Evolutionary conservation across 1,139 yeast genomes (phyloP).

Genomic region (Arxiozyma slooffiae): DNA sequence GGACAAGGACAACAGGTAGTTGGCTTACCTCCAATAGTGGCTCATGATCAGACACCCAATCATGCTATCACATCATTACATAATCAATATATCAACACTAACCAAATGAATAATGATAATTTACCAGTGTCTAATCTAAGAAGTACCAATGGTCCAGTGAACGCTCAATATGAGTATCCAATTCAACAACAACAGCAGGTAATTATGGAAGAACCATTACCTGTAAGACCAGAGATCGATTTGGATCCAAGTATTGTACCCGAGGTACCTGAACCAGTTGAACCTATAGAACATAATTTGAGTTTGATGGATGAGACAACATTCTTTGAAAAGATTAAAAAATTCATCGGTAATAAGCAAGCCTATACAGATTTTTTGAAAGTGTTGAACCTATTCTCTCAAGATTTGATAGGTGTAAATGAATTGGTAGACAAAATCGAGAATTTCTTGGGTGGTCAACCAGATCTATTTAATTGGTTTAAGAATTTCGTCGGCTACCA

Average conservation of each 20-base stretch:
- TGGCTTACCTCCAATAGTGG: conserved; percentile 13
- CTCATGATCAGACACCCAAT: conserved; percentile 7
- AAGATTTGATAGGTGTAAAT: conserved; percentile 76
- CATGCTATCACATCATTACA: not conserved
- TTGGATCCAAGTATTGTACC: conserved; percentile 67
- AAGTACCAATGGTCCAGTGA: conserved; percentile 6
- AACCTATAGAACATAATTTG: conserved; percentile 53
- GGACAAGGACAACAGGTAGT: not conserved
- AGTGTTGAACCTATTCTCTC: conserved; percentile 74
- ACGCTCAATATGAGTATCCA: conserved; percentile 9
- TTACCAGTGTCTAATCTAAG: conserved; percentile 34
- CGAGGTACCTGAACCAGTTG: conserved; percentile 77
- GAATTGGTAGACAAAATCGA: conserved; percentile 79
- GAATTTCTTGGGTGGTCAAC: conserved; percentile 70
- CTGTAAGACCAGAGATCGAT: conserved; percentile 42
- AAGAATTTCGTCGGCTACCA: conserved; percentile 84
- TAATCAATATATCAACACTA: conserved; percentile 4
- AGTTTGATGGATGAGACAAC: conserved; percentile 72
- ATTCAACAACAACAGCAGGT: conserved; percentile 26
- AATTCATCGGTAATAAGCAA: conserved; percentile 80
- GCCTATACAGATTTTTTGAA: conserved; percentile 86
- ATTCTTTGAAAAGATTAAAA: conserved; percentile 87
- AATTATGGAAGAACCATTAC: conserved; percentile 36
- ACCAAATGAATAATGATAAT: conserved; percentile 20
- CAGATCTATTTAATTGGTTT: conserved; percentile 83